Evolutionary conservation across 371 early-diverging fungal species (phyloP), one percentile per base, ranked within the genome.

Genomic region (Mortierella sp.): DNA sequence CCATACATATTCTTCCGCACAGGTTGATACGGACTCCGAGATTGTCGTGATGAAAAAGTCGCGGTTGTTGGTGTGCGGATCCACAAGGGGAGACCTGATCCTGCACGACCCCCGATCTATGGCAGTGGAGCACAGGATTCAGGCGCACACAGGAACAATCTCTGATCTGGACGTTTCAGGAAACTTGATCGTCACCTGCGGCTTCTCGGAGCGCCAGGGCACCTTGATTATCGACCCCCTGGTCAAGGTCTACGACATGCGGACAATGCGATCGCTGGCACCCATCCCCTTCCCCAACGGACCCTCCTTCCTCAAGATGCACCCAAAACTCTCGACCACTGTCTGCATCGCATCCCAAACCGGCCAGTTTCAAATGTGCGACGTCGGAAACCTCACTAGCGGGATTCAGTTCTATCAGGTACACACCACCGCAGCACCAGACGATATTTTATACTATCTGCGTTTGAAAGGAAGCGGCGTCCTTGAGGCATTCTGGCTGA

Each of bases 201-300:
- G 96, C 11, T 95, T 92, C 80, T 94, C 95, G 8, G 89, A 88
- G 74, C 76, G 93, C 66, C 90, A 91, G 77, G 91, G 92, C 8
- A 88, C 88, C 1, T 75, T 92, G 39, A 88, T 92, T 48, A 90
- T 91, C 79, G 96, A 96, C 85, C 94, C 94, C 14, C 73, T 93
- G 41, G 94, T 97, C 44, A 94, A 94, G 85, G 88, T 97, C 14
- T 98, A 92, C 72, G 98, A 97, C 76, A 89, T 95, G 34, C 88
- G 97, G 43, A 94, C 93, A 70, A 88, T 93, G 78, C 88, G 91
- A 43, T 90, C 93, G 4, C 77, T 96, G 19, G 90, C 91, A 5
- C 94, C 94, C 2, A 91, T 96, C 31, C 91, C 95, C 1, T 95
- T 93, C 79, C 89, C 94, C 3, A 86, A 90, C 64, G 92, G 94